Conservation (phyloP, 2,329 filamentous ascomycete genomes). For the Pyrenochaeta sp. region DNA sequence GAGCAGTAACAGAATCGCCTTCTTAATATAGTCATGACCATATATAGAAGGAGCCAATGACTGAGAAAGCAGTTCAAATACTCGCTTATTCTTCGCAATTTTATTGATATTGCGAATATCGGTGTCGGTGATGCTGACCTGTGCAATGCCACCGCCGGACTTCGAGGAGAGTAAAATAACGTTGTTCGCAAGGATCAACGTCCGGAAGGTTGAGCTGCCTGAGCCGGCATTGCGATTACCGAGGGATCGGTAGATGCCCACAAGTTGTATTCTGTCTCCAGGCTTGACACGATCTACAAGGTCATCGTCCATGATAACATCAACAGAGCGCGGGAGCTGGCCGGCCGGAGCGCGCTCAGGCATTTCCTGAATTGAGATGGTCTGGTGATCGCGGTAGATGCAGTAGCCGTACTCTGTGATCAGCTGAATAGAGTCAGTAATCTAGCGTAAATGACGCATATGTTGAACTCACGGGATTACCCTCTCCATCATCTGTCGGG, state of each 20-base stretch:
- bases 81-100: conserved; percentile 89
- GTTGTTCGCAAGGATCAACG: conserved; percentile 92
- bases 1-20: conserved; percentile 93
- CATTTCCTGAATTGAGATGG: conserved; percentile 99
- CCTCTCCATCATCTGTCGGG: conserved; percentile 90
- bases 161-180: conserved; percentile 94
- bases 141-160: conserved; percentile 90
- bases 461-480: conserved; percentile 71
- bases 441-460: not conserved
- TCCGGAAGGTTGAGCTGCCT: conserved; percentile 94
- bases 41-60: conserved; percentile 96
- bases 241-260: conserved; percentile 93
- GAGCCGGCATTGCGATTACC: conserved; percentile 93
- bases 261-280: conserved; percentile 92
- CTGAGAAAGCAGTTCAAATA: conserved; percentile 92
- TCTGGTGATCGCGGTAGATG: conserved; percentile 96
- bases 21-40: conserved; percentile 97
- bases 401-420: conserved; percentile 96
- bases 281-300: conserved; percentile 94
- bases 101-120: conserved; percentile 99
- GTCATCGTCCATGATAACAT: conserved; percentile 96
- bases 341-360: conserved; percentile 94
- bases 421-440: conserved; percentile 56
- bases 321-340: conserved; percentile 92
- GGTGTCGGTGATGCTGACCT: conserved; percentile 91